Evolutionary conservation across 345 rosid genomes (phyloP).

Genomic region (Hevea brasiliensis): DNA sequence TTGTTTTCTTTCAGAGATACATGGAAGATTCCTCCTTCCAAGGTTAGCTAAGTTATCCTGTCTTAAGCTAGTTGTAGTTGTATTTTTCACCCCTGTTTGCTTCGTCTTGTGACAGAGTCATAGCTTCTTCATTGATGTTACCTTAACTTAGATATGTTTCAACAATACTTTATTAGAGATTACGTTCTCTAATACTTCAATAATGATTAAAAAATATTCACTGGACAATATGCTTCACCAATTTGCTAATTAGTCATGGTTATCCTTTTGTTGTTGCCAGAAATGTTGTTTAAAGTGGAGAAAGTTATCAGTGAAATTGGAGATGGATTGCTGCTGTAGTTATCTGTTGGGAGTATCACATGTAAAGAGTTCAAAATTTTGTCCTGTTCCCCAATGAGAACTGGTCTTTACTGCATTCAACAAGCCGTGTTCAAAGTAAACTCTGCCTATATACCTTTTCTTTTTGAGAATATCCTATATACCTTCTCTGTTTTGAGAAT

Average conservation of each 20-base stretch:
- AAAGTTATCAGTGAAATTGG: slow-evolving; percentile 59
- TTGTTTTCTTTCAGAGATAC: slow-evolving; percentile 54
- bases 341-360: background rate
- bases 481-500: background rate
- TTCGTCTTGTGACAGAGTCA: background rate
- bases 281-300: slow-evolving; percentile 73
- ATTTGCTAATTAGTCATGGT: background rate
- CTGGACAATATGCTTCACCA: background rate
- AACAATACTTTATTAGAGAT: background rate
- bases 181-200: background rate
- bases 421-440: background rate
- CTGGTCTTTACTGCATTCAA: background rate
- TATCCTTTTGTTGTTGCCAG: slow-evolving; percentile 40
- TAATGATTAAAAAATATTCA: background rate
- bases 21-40: slow-evolving; percentile 87
- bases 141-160: background rate
- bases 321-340: slow-evolving; percentile 28
- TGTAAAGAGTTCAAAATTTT: background rate
- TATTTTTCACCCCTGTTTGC: background rate
- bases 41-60: slow-evolving; percentile 46
- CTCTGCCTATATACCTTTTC: background rate
- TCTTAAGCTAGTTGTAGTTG: slow-evolving; percentile 8
- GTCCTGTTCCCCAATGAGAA: background rate
- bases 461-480: background rate
- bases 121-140: background rate